phyloP scores from a whole-genome alignment of 1,284 basidiomycete genomes.

The Marasmius fiardii region DNA sequence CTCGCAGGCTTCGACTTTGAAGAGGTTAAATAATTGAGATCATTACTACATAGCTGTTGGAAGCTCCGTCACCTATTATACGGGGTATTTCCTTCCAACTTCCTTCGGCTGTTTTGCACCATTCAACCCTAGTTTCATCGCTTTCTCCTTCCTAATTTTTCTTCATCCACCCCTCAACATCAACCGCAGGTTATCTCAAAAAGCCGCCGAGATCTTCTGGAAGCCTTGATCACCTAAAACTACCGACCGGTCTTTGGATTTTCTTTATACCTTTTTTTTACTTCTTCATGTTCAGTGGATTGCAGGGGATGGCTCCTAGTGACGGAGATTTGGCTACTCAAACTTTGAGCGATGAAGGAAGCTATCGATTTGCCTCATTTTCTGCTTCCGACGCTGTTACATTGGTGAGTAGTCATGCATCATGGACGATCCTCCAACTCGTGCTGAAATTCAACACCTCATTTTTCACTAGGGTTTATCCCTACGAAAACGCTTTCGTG shows the following conservation, averaged over 20 bases:
- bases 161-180: not conserved
- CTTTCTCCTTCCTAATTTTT: not conserved
- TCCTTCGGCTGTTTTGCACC: not conserved
- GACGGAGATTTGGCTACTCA: constrained; percentile 72
- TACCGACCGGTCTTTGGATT: not conserved
- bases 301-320: constrained; percentile 57
- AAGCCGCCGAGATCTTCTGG: not conserved
- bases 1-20: no score
- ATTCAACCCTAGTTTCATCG: not conserved
- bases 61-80: no score
- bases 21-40: no score
- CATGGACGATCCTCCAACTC: no score
- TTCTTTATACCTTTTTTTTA: not conserved
- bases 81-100: no score
- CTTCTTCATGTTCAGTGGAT: constrained; percentile 44
- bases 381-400: constrained; percentile 75
- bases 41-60: no score
- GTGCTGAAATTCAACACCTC: not conserved
- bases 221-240: not conserved
- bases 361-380: constrained; percentile 68
- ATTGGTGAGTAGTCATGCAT: constrained; percentile 47
- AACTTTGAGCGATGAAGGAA: constrained; percentile 63
- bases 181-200: not conserved
- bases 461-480: constrained; percentile 52
- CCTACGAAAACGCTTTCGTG: constrained; percentile 74